Evolutionary conservation across 2,329 filamentous ascomycete genomes (phyloP).

Genomic region (Westerdykella aurantiaca): DNA sequence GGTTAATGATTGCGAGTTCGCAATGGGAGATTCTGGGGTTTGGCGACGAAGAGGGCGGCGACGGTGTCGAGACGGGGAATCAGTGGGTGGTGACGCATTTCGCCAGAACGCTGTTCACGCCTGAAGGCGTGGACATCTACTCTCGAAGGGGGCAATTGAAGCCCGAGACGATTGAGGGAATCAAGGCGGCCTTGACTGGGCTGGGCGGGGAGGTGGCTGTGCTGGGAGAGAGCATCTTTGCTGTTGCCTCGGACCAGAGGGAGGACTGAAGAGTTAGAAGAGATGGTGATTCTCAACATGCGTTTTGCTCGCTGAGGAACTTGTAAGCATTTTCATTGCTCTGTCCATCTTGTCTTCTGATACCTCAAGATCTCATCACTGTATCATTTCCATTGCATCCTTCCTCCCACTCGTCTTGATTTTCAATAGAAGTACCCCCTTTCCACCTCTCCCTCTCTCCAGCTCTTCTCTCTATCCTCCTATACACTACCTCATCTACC

Average conservation of each 20-base stretch:
- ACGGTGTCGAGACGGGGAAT: constrained; percentile 31
- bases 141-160: constrained; percentile 55
- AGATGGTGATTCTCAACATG: too few species aligned
- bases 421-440: too few species aligned
- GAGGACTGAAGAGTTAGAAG: too few species aligned
- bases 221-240: constrained; percentile 48
- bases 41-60: constrained; percentile 50
- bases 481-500: neutral
- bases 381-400: too few species aligned
- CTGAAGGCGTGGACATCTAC: constrained; percentile 76
- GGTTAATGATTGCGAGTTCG: constrained; percentile 63
- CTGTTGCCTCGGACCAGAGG: constrained; percentile 29
- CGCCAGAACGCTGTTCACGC: constrained; percentile 74
- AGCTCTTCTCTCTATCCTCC: neutral
- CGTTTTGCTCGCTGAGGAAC: neutral
- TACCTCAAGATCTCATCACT: neutral
- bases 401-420: too few species aligned
- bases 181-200: constrained; percentile 51
- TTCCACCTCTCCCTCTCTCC: neutral
- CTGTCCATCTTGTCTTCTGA: neutral
- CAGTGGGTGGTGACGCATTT: constrained; percentile 80
- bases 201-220: constrained; percentile 50
- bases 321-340: neutral
- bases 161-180: constrained; percentile 50
- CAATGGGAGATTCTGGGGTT: constrained; percentile 80